Percentiles rank a stretch among this genome's conserved stretches.
Conservation (phyloP, 176 grass and related monocot species). For the Poa pratensis region DNA sequence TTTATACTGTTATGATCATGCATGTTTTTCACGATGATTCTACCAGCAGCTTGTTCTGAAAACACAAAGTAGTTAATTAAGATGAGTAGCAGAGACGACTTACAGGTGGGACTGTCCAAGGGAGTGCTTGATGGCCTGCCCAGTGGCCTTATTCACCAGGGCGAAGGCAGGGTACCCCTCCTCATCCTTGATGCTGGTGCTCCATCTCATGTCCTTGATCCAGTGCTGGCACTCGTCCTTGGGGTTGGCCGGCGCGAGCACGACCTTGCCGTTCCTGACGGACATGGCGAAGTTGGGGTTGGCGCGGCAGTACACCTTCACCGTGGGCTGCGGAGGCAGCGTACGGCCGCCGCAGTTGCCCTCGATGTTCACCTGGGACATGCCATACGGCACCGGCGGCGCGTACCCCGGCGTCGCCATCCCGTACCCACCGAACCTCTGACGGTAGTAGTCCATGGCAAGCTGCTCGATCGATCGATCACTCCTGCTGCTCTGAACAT, state of each 20-base stretch:
- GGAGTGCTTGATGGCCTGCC: constrained; percentile 87
- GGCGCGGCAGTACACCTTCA: constrained; percentile 75
- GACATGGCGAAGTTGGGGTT: constrained; percentile 62
- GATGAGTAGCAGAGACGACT: too few relatives aligned
- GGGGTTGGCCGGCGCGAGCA: constrained; percentile 68
- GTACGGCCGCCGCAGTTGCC: constrained; percentile 36
- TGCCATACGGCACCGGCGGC: constrained; percentile 52
- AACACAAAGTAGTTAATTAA: too few relatives aligned
- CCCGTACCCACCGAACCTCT: constrained; percentile 21
- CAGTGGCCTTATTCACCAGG: constrained; percentile 76
- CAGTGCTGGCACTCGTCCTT: constrained; percentile 88
- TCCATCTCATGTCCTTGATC: constrained; percentile 91
- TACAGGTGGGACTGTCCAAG: constrained; percentile 38
- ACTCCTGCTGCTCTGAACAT: background rate
- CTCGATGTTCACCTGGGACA: constrained; percentile 65
- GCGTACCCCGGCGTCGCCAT: constrained; percentile 63
- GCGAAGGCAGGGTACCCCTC: constrained; percentile 83
- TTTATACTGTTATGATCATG: too few relatives aligned
- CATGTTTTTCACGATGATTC: too few relatives aligned
- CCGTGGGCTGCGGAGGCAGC: constrained; percentile 66
- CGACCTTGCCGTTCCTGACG: constrained; percentile 54
- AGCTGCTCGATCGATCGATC: background rate
- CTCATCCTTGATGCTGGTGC: constrained; percentile 76
- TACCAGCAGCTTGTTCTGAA: too few relatives aligned
- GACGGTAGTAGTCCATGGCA: constrained; percentile 39